These are phyloP conservation scores for Caloboletus inedulis DNA, from an alignment of 1,284 basidiomycete genomes.

Conservation along the genomic window DNA sequence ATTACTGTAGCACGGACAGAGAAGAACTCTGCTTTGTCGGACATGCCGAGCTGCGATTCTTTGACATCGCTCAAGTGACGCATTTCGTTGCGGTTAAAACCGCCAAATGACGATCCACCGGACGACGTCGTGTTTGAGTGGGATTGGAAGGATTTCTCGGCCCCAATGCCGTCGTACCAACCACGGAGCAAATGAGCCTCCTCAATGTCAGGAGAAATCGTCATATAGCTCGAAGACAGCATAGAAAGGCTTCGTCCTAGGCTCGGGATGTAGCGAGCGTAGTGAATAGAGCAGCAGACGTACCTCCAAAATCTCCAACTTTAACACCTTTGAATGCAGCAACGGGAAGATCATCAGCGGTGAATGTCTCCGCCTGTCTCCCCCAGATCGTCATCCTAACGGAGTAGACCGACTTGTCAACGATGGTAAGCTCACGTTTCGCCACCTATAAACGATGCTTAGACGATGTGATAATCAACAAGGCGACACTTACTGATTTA, in stretches of 20 bases:
- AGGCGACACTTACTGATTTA: constrained; percentile 48
- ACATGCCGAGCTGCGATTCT: constrained; percentile 72
- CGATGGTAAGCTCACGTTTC: constrained; percentile 87
- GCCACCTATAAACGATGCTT: constrained; percentile 49
- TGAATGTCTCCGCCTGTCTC: constrained; percentile 87
- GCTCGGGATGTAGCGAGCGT: constrained; percentile 2
- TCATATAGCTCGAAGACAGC: constrained; percentile 68
- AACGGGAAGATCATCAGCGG: constrained; percentile 58
- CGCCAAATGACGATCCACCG: constrained; percentile 40
- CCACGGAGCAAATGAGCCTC: constrained; percentile 86
- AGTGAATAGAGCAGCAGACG: constrained; percentile 7
- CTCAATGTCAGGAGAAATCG: constrained; percentile 83
- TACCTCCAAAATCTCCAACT: constrained; percentile 92
- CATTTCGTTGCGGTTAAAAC: constrained; percentile 69
- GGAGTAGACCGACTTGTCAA: constrained; percentile 80
- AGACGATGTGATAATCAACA: not conserved
- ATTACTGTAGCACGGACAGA: constrained; percentile 81
- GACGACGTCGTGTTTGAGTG: constrained; percentile 50
- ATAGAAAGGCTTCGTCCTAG: constrained; percentile 77
- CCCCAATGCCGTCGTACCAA: constrained; percentile 83
- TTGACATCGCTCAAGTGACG: constrained; percentile 83
- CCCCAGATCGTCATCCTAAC: constrained; percentile 95
- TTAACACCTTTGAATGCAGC: constrained; percentile 95
- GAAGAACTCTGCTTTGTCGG: constrained; percentile 84
- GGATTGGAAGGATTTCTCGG: constrained; percentile 62